Percentiles rank a stretch among this genome's conserved stretches.
Conservation (phyloP, 441 rosid species). For the Bruguiera hainesii region DNA sequence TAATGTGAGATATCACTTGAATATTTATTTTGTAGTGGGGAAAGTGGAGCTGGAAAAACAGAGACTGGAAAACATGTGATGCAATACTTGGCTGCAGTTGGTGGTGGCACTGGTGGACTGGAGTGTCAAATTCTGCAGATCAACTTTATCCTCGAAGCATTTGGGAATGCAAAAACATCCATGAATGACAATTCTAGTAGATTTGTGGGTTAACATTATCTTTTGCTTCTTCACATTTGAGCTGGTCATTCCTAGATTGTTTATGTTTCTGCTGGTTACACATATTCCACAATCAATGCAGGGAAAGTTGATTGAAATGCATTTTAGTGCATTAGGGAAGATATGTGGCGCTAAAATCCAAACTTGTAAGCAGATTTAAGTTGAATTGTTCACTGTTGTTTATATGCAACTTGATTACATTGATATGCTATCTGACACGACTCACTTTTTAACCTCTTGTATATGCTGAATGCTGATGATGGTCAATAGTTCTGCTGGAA, state of each 20-base stretch:
- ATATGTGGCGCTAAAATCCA: constrained; percentile 84
- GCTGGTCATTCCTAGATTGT: not conserved
- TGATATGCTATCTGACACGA: constrained; percentile 32
- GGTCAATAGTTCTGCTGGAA: constrained; percentile 74
- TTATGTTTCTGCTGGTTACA: constrained; percentile 10
- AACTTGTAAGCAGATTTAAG: constrained; percentile 63
- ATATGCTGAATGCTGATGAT: constrained; percentile 24
- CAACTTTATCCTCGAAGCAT: constrained; percentile 88
- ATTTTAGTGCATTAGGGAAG: constrained; percentile 77
- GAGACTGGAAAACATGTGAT: constrained; percentile 94
- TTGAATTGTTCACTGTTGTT: constrained; percentile 13
- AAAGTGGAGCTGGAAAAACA: constrained; percentile 99
- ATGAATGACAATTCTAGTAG: constrained; percentile 91
- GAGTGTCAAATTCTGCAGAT: constrained; percentile 69
- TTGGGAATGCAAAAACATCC: constrained; percentile 97
- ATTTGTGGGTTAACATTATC: constrained; percentile 60
- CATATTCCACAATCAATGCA: constrained; percentile 27
- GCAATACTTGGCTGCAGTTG: constrained; percentile 89
- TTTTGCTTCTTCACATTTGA: constrained; percentile 7
- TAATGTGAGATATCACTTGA: constrained; percentile 15
- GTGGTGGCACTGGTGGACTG: constrained; percentile 77
- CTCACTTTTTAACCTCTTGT: constrained; percentile 25
- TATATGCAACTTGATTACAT: constrained; percentile 8
- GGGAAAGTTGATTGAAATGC: constrained; percentile 93
- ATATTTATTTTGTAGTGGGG: constrained; percentile 63